phyloP scores from a whole-genome alignment of 2,329 filamentous ascomycete genomes.

The Fusarium scirpi region DNA sequence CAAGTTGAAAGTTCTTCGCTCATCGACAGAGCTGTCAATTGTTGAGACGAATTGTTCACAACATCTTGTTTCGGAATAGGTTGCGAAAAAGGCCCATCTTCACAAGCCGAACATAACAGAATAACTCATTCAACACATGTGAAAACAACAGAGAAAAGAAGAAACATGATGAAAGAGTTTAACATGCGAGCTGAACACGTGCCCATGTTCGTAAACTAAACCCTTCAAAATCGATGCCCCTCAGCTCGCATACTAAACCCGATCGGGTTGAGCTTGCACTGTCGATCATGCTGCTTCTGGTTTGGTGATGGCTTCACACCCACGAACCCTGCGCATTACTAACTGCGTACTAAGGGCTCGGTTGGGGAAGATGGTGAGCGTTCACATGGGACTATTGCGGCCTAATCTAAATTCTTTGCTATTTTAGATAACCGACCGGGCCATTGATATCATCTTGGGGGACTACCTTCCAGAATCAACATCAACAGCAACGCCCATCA shows the following conservation, averaged over 20 bases:
- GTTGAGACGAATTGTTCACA: background rate
- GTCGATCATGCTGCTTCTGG: constrained; percentile 10
- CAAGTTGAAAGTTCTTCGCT: background rate
- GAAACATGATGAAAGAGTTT: background rate
- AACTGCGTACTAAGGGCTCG: background rate
- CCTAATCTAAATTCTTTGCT: background rate
- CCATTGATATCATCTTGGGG: background rate
- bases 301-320: constrained; percentile 3
- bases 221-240: background rate
- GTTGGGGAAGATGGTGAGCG: background rate
- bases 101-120: background rate
- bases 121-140: constrained; percentile 2
- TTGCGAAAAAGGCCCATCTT: constrained; percentile 33
- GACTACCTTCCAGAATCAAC: background rate
- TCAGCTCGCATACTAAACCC: constrained; percentile 45
- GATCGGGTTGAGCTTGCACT: constrained; percentile 31
- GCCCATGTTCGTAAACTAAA: background rate
- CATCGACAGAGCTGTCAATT: background rate
- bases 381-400: background rate
- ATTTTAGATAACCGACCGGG: background rate
- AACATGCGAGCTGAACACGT: constrained; percentile 1
- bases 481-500: constrained; percentile 6
- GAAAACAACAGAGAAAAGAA: background rate
- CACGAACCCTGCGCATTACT: background rate
- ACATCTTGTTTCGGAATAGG: constrained; percentile 28